These are phyloP conservation scores for Ceriops decandra DNA, from an alignment of 345 rosid species.

Conservation along the genomic window DNA sequence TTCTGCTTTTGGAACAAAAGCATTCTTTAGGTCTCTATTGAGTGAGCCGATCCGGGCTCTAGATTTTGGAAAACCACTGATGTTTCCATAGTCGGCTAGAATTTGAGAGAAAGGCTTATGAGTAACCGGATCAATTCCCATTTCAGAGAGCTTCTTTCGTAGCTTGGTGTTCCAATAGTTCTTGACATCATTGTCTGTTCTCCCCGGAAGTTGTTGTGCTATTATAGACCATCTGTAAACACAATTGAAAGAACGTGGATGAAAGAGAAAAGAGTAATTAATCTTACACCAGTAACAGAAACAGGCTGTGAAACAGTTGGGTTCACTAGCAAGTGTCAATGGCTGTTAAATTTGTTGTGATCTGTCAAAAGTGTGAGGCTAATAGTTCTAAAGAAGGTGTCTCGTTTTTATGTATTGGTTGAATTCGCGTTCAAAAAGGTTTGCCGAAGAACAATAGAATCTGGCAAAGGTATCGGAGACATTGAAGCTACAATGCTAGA, in stretches of 20 bases:
- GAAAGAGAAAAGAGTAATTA: neutral
- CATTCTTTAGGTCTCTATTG: constrained; percentile 38
- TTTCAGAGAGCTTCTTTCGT: constrained; percentile 76
- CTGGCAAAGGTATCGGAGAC: no score
- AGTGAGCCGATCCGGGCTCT: constrained; percentile 44
- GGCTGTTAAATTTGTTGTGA: neutral
- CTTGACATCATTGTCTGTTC: constrained; percentile 92
- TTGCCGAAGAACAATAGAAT: no score
- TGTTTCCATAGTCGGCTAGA: constrained; percentile 80
- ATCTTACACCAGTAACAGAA: constrained; percentile 10
- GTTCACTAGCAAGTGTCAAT: constrained; percentile 2
- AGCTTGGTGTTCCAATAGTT: constrained; percentile 92
- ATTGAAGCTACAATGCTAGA: no score
- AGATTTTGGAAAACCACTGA: constrained; percentile 50
- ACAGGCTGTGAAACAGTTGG: constrained; percentile 17
- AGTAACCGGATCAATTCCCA: constrained; percentile 94
- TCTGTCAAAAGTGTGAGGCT: neutral
- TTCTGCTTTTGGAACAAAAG: constrained; percentile 27
- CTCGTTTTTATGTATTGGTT: neutral
- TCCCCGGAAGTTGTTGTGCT: constrained; percentile 88
- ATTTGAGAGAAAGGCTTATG: constrained; percentile 90
- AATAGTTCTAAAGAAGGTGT: neutral
- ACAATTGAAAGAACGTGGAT: neutral
- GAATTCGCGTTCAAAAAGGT: neutral
- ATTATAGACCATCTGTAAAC: constrained; percentile 77